A percentile compares a stretch with the other conserved stretches of the same genome.
These are phyloP conservation scores for Tillandsia fasciculata DNA, from an alignment of 176 grass and related monocot genomes.

Conservation along the genomic window DNA sequence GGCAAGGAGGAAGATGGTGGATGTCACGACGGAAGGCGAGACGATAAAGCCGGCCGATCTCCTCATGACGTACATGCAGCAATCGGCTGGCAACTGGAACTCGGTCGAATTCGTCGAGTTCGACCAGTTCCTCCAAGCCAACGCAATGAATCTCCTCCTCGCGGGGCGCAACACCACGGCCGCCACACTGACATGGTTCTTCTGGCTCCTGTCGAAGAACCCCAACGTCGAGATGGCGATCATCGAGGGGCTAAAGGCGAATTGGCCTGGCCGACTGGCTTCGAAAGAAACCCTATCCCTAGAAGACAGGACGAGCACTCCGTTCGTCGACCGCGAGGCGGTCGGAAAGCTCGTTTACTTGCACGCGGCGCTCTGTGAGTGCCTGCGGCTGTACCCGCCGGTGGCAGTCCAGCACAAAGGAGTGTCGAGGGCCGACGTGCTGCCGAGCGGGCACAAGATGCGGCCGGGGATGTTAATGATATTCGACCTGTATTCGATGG, in stretches of 20 bases:
- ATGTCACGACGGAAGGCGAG: too few relatives aligned
- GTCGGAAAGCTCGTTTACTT: slow-evolving; percentile 52
- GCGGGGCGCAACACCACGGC: too few relatives aligned
- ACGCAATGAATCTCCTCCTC: too few relatives aligned
- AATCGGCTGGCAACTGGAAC: too few relatives aligned
- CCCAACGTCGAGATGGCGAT: slow-evolving; percentile 42
- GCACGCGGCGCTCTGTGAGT: slow-evolving; percentile 68
- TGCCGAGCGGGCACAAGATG: slow-evolving; percentile 46
- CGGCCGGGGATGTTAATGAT: slow-evolving; percentile 18
- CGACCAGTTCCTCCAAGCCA: too few relatives aligned
- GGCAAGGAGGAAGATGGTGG: too few relatives aligned
- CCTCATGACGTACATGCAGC: too few relatives aligned
- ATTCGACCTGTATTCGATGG: slow-evolving; percentile 64
- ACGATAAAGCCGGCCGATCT: too few relatives aligned
- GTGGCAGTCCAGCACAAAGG: slow-evolving; percentile 69
- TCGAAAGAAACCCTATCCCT: not conserved
- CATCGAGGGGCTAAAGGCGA: slow-evolving; percentile 36
- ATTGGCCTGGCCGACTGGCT: not conserved
- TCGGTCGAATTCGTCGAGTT: too few relatives aligned
- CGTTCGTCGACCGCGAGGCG: slow-evolving; percentile 15
- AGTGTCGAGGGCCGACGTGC: slow-evolving; percentile 29
- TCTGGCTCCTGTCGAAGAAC: slow-evolving; percentile 63
- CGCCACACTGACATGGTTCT: too few relatives aligned
- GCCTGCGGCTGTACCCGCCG: slow-evolving; percentile 57
- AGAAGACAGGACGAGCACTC: not conserved